These are phyloP conservation scores for Dothideomycetidae sp. DNA, from an alignment of 2,329 filamentous ascomycete genomes.

Conservation along the genomic window DNA sequence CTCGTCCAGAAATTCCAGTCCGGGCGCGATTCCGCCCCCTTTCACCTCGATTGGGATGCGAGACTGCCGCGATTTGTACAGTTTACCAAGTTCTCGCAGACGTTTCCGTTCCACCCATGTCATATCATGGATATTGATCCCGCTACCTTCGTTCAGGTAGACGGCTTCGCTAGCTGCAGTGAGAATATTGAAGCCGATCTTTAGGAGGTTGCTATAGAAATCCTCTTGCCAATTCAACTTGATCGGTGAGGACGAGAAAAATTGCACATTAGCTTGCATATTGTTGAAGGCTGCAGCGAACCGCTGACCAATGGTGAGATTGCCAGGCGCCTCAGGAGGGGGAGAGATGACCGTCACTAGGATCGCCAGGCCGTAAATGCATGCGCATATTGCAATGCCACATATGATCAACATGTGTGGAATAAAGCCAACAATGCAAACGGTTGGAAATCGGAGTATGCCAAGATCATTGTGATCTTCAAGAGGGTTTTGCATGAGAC, in stretches of 20 bases:
- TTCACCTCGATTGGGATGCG: conserved; percentile 31
- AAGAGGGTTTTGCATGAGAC: conserved; percentile 31
- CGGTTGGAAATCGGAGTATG: conserved; percentile 75
- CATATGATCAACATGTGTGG: conserved; percentile 77
- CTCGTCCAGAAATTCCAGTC: conserved; percentile 22
- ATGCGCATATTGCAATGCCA: conserved; percentile 61
- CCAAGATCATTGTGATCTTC: conserved; percentile 46
- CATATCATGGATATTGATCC: conserved; percentile 55
- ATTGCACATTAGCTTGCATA: conserved; percentile 79
- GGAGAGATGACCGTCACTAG: conserved; percentile 57
- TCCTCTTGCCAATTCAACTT: conserved; percentile 78
- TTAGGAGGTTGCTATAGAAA: conserved; percentile 81
- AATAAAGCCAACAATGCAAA: conserved; percentile 88
- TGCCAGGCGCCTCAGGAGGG: conserved; percentile 35
- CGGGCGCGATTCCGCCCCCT: conserved; percentile 26
- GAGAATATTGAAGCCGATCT: conserved; percentile 74
- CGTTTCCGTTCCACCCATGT: conserved; percentile 91
- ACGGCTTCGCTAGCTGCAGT: conserved; percentile 93
- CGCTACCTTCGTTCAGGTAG: conserved; percentile 78
- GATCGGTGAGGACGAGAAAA: conserved; percentile 51
- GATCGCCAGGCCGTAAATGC: conserved; percentile 67
- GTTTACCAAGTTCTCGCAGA: conserved; percentile 50
- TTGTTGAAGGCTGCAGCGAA: conserved; percentile 64
- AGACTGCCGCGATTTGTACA: too few species aligned
- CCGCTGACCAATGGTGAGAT: conserved; percentile 41